Base-by-base conservation (phyloP, 495 filamentous ascomycete species). In the Letharia lupina region DNA sequence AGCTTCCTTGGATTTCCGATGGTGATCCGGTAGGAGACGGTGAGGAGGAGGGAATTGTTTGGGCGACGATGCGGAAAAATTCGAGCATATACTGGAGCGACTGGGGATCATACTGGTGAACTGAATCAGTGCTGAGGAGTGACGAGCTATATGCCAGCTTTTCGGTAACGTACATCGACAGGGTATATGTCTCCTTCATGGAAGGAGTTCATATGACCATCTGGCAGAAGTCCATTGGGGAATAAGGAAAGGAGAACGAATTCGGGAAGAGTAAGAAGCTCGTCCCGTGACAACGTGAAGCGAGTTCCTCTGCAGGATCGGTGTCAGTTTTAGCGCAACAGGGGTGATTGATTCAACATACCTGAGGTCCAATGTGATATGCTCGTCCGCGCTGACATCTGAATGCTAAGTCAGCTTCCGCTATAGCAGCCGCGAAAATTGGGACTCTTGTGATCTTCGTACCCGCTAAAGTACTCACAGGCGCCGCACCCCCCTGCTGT, bases 71-170 rank as follows among this genome's bases (percentile, higher is more conserved):
- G 52, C 94, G 91, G 81, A 99, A 99, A 79, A 99, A 99, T 69
- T 98, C 94, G 60, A 99, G 84, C 95, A 99, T 99, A 80, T 98
- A 99, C 76, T 97, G 91, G 37, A 99, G 84, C 45, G 92, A 96
- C 37, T 87, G 85, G 40, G 94, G 93, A 75, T 99, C 94, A 77
- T 98, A 99, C 94, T 98, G 79, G n/a, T 63, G 69, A 70, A 66
- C 73, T 74, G 75, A 45, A 78, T 76, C 68, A 77, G 64, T 71
- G 72, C 76, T 70, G 74, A 76, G 68, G 73, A 70, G 65, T 70
- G 72, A 10, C 0, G 65, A 33, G 69, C 60, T 64, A 71, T 12
- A 41, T 50, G 44, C 60, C 62, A n/a, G 20, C 12, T 48, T 66
- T 64, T 67, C 70, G 67, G 64, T 68, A 65, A 88, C 91, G 79